Percentiles rank a stretch among this genome's conserved stretches.
Evolutionary conservation across 1,284 basidiomycete species (phyloP).

Genomic region (Fomitiporia mediterranea): DNA sequence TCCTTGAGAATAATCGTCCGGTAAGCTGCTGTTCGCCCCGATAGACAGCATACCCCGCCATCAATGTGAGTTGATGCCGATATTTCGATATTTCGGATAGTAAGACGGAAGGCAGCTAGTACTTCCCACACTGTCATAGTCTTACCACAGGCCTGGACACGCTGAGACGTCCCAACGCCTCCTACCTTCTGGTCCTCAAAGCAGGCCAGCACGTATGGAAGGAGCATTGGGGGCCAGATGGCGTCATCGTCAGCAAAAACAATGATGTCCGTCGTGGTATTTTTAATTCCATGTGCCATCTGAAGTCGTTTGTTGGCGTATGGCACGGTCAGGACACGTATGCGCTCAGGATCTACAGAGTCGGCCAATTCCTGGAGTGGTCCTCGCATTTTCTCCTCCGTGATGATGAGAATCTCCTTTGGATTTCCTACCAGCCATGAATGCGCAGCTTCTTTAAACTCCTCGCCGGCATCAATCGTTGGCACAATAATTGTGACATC

Average conservation of each 20-base stretch:
- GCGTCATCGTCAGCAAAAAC: conserved; percentile 95
- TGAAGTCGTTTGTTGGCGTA: conserved; percentile 91
- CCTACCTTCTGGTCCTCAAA: conserved; percentile 93
- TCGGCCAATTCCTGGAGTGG: conserved; percentile 85
- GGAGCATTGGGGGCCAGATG: conserved; percentile 86
- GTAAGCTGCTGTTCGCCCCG: conserved; percentile 88
- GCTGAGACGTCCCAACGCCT: conserved; percentile 86
- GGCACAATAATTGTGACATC: conserved; percentile 95
- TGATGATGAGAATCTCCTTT: conserved; percentile 91
- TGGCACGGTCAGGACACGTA: conserved; percentile 85
- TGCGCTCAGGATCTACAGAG: conserved; percentile 76
- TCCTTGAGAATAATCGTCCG: conserved; percentile 91
- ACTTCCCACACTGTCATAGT: conserved; percentile 91
- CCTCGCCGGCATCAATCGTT: conserved; percentile 91
- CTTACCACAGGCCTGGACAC: conserved; percentile 75
- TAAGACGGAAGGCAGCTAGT: conserved; percentile 85
- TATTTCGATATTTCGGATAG: conserved; percentile 92
- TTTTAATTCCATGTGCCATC: conserved; percentile 88
- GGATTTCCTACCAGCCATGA: conserved; percentile 88
- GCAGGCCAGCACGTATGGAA: conserved; percentile 82
- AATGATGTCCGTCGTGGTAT: conserved; percentile 88
- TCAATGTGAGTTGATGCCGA: conserved; percentile 86
- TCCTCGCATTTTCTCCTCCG: conserved; percentile 84
- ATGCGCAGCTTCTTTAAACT: conserved; percentile 89
- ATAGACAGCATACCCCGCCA: conserved; percentile 86